Evolutionary conservation across 1,284 basidiomycete species (phyloP), one percentile per base, ranked within the genome.

Genomic region (Microstroma glucosiphilum): DNA sequence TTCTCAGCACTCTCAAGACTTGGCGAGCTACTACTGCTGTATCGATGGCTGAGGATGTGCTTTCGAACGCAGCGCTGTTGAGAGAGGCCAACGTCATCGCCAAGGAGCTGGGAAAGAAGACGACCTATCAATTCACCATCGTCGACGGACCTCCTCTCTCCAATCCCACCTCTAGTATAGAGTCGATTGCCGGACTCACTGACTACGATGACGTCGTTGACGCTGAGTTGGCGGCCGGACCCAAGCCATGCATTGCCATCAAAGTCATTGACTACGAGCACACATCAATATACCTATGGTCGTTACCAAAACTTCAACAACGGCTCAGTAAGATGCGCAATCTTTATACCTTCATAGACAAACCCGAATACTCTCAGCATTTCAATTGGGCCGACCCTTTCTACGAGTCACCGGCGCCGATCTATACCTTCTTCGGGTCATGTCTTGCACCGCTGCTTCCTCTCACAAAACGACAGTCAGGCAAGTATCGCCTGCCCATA

Each of bases 311-410:
- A 55, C 86, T 97, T 76, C 87, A 89, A 69, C 89, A 91, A 70
- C 91, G 93, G 65, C 82, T 97, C 7, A 87, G 88, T 67, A 88
- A 90, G 69, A 98, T 98, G 93, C 88, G 92, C 55, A 94, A 94
- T 76, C 83, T 94, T 40, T 90, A 89, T 21, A 87, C 87, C n/a
- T 92, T 92, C 79, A 89, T 93, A 71, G 90, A 92, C 80, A 87
- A 89, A 61, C 93, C 94, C 6, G 89, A 89, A 13, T 94, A 75
- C 48, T 70, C 70, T 46, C 68, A 67, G 48, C 93, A 97, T 80
- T 94, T 97, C 81, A 90, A 90, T 46, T 88, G 89, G 43, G 89
- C 92, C 68, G 90, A 92, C 78, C 89, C 91, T 0, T 98, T 97
- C 82, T 92, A 90, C 80, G 72, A 76, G 59, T 51, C 62, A 3